Percentiles rank a stretch among this genome's conserved stretches.
These are phyloP conservation scores for Fusarium avenaceum DNA, from an alignment of 2,329 filamentous ascomycete genomes.

Conservation along the genomic window DNA sequence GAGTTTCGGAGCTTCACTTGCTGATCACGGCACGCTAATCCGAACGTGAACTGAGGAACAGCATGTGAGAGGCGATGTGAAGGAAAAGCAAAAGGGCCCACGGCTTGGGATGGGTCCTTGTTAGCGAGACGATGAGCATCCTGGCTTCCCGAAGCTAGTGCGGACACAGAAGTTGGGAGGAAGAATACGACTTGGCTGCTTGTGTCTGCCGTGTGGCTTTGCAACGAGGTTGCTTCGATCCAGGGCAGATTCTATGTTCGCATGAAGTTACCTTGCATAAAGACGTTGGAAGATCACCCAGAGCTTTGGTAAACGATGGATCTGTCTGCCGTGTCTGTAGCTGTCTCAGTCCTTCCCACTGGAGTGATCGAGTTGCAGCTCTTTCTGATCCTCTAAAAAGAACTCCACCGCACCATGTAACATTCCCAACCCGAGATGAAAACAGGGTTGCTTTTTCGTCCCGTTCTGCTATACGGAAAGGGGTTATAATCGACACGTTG, in stretches of 20 bases:
- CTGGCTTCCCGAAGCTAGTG: constrained; percentile 17
- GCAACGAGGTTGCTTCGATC: constrained; percentile 7
- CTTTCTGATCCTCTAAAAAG: neutral
- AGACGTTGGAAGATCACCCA: constrained; percentile 3
- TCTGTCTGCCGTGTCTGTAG: neutral
- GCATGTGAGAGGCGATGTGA: constrained; percentile 10
- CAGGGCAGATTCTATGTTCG: neutral
- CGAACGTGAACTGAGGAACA: constrained; percentile 13
- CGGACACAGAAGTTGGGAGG: constrained; percentile 6
- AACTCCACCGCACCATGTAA: constrained; percentile 13
- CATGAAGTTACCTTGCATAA: constrained; percentile 3
- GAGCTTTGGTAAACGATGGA: constrained; percentile 3
- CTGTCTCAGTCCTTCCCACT: neutral
- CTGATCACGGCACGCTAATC: constrained; percentile 38
- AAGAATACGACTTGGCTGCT: constrained; percentile 8
- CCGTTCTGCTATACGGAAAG: constrained; percentile 20
- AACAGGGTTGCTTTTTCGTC: constrained; percentile 16
- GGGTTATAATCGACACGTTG: constrained; percentile 31
- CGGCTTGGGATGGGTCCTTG: constrained; percentile 27
- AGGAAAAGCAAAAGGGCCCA: constrained; percentile 23
- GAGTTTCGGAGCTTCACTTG: constrained; percentile 13
- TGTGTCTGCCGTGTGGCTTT: neutral
- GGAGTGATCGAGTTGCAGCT: constrained; percentile 19
- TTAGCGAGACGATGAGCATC: constrained; percentile 4
- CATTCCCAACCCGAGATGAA: constrained; percentile 7